phyloP scores from a whole-genome alignment of 2,329 filamentous ascomycete species.

The Microdochium paspali region DNA sequence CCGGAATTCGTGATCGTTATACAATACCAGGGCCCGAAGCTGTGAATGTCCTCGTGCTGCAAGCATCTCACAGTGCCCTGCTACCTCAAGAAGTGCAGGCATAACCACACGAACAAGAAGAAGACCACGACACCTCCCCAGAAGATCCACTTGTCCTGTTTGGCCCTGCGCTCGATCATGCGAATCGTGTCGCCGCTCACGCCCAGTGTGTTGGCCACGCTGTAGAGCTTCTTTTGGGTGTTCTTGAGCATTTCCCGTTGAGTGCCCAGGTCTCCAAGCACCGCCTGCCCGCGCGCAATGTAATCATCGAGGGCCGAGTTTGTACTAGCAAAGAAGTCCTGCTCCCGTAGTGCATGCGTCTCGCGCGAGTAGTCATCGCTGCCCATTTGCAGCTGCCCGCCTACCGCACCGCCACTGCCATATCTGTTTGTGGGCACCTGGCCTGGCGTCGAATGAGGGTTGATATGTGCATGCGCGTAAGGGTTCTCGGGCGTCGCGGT shows the following conservation, averaged over 20 bases:
- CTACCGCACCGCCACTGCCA: slow-evolving; percentile 18
- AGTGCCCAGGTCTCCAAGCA: slow-evolving; percentile 77
- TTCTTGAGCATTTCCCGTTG: slow-evolving; percentile 93
- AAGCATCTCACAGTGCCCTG: slow-evolving; percentile 4
- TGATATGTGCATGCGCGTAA: slow-evolving; percentile 54
- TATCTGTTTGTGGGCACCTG: slow-evolving; percentile 33
- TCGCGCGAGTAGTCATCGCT: slow-evolving; percentile 62
- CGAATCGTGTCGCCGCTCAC: slow-evolving; percentile 93
- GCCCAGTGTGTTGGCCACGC: slow-evolving; percentile 85
- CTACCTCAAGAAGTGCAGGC: slow-evolving; percentile 74
- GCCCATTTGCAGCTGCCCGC: slow-evolving; percentile 33
- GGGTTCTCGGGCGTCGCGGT: slow-evolving; percentile 81
- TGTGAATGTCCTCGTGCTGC: too few species aligned
- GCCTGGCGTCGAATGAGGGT: slow-evolving; percentile 12
- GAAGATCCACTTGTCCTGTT: slow-evolving; percentile 98
- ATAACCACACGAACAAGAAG: slow-evolving; percentile 84
- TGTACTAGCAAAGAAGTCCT: slow-evolving; percentile 75
- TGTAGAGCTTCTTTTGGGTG: slow-evolving; percentile 85
- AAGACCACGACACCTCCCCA: slow-evolving; percentile 79
- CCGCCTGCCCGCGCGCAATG: slow-evolving; percentile 80
- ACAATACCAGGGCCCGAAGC: too few species aligned
- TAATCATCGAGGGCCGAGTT: slow-evolving; percentile 88
- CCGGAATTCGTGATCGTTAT: too few species aligned
- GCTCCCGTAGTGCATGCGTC: slow-evolving; percentile 77
- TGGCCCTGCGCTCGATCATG: slow-evolving; percentile 86